Conservation (phyloP, 305 asterid species). For the Salvia sclarea region DNA sequence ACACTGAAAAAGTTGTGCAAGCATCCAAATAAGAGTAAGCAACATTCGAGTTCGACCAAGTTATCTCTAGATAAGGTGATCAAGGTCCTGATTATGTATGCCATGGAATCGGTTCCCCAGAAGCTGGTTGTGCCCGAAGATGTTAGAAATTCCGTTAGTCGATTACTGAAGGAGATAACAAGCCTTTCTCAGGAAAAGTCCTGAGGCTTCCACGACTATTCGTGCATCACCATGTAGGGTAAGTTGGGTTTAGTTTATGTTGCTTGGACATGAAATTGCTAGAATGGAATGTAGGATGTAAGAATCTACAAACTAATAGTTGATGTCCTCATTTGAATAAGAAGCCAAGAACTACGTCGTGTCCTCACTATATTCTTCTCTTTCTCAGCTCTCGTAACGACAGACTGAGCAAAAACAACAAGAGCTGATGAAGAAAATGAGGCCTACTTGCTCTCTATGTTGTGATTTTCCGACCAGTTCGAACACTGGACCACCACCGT, state of each 20-base stretch:
- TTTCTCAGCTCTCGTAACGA: too few relatives aligned
- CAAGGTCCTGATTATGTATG: conserved; percentile 55
- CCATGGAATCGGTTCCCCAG: conserved; percentile 58
- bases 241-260: background rate
- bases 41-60: conserved; percentile 31
- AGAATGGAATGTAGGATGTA: background rate
- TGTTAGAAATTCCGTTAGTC: conserved; percentile 48
- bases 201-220: conserved; percentile 21
- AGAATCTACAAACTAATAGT: background rate
- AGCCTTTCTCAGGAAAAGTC: conserved; percentile 48
- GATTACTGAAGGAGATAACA: conserved; percentile 54
- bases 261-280: background rate
- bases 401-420: too few relatives aligned
- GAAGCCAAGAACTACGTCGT: too few relatives aligned
- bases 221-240: conserved; percentile 10
- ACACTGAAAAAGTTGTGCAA: conserved; percentile 53
- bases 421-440: too few relatives aligned
- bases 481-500: too few relatives aligned
- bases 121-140: conserved; percentile 59
- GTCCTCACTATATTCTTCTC: too few relatives aligned
- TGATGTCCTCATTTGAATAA: too few relatives aligned
- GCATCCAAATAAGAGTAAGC: conserved; percentile 46
- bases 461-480: too few relatives aligned
- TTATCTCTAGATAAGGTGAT: conserved; percentile 47
- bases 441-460: too few relatives aligned